phyloP scores from a whole-genome alignment of 495 filamentous ascomycete species.

The Tuber borchii region DNA sequence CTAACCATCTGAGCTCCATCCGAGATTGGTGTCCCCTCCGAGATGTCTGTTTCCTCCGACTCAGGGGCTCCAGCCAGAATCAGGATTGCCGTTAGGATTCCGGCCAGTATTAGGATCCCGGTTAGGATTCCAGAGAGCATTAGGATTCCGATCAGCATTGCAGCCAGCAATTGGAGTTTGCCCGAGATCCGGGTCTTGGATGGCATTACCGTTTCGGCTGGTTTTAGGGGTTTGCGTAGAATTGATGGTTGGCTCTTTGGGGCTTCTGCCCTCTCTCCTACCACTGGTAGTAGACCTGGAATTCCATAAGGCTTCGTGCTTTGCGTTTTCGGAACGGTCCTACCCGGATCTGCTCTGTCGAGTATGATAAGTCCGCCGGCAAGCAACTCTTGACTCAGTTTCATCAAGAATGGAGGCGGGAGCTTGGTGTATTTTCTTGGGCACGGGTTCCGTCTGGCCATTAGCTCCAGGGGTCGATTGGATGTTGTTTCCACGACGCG shows the following conservation, averaged over 20 bases:
- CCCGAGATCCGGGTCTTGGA: neutral
- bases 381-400: neutral
- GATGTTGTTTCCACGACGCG: too few relatives aligned
- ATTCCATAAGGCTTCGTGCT: neutral
- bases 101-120: neutral
- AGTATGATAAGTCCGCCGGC: neutral
- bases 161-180: neutral
- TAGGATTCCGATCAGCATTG: neutral
- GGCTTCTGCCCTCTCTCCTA: neutral
- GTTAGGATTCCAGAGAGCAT: neutral
- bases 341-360: neutral
- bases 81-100: neutral
- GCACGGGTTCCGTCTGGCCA: too few relatives aligned
- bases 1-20: too few relatives aligned
- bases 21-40: too few relatives aligned
- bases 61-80: neutral
- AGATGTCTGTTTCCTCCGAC: neutral
- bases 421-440: too few relatives aligned
- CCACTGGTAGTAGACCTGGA: accelerated
- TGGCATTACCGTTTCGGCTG: neutral
- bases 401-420: too few relatives aligned
- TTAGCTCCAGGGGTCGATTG: too few relatives aligned
- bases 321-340: neutral
- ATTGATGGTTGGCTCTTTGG: neutral
- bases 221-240: neutral